phyloP scores from a whole-genome alignment of 2,329 filamentous ascomycete species.

The Trichoderma asperellum region DNA sequence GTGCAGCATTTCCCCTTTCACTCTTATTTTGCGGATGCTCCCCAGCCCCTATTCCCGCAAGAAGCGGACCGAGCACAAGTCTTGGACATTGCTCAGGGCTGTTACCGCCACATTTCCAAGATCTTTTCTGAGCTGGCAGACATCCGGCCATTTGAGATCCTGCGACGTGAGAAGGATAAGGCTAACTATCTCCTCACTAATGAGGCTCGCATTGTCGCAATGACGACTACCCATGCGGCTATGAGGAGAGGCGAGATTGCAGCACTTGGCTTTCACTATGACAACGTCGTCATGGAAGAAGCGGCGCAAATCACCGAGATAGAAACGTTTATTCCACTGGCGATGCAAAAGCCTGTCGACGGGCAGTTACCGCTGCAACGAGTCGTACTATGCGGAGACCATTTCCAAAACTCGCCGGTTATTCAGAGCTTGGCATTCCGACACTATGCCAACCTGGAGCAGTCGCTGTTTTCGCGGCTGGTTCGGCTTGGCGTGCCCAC shows the following conservation, averaged over 20 bases:
- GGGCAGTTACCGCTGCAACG: conserved; percentile 79
- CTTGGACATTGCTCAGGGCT: conserved; percentile 79
- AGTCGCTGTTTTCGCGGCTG: conserved; percentile 90
- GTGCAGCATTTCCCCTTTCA: conserved; percentile 83
- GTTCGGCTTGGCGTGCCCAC: conserved; percentile 91
- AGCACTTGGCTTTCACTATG: conserved; percentile 90
- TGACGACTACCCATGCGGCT: conserved; percentile 97
- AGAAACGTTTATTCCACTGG: conserved; percentile 92
- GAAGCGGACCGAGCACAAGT: conserved; percentile 67
- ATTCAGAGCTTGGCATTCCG: conserved; percentile 94
- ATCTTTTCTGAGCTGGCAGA: conserved; percentile 93
- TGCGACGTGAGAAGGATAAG: conserved; percentile 86
- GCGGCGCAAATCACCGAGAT: conserved; percentile 97
- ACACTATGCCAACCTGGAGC: conserved; percentile 93
- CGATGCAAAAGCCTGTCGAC: conserved; percentile 80
- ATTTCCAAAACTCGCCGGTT: conserved; percentile 94
- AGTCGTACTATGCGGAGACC: conserved; percentile 91
- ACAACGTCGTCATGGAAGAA: conserved; percentile 98
- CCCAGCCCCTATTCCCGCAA: conserved; percentile 79
- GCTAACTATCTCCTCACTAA: conserved; percentile 94
- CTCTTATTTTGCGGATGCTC: conserved; percentile 82
- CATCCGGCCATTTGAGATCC: conserved; percentile 91
- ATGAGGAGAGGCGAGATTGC: conserved; percentile 92
- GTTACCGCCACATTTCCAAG: conserved; percentile 84
- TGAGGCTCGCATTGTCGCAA: conserved; percentile 95